Base-by-base conservation (phyloP, 345 rosid species). In the Lagerstroemia speciosa region DNA sequence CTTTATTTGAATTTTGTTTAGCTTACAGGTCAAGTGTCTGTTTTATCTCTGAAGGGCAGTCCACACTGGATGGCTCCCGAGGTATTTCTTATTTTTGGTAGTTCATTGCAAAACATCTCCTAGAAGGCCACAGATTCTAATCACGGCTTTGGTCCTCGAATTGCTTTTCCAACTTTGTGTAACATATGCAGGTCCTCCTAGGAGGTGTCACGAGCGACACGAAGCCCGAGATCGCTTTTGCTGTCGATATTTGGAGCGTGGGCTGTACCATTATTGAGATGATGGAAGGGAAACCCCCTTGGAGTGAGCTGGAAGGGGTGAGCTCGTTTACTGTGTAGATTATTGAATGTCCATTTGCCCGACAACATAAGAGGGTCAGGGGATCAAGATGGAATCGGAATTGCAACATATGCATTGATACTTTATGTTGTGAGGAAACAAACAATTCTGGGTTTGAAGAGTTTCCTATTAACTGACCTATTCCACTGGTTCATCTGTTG, bases 21-120 rank as follows among this genome's bases (percentile, higher is more conserved):
- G 94, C 85, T 88, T 36, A 72, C 82, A 20, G 89, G 84, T 61
- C 75, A 77, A 67, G 78, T 83, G 16, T 84, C 74, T 45, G 80
- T 83, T 38, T 77, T 86, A 55, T 88, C 94, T 64, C 72, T 86
- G 77, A 86, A 86, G 78, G 94, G 94, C 38, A 88, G 89, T 72
- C 94, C 94, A 11, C 76, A 83, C 76, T 88, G 94, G 94, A 83
- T 88, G 94, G 94, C 94, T 82, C 94, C 91, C 38, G 94, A 88
- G 94, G 94, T 88, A 80, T 22, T 32, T 69, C 37, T 40, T 53
- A 26, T 32, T 9, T 53, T 41, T 5, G 27, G 16, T 24, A 14
- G 36, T 5, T 50, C 24, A 2, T 48, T 22, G 26, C 24, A 20
- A 19, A 11, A 32, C 29, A 31, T 26, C n/a, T 8, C 16, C 62